Evolutionary conservation across 192 early-diverging fungal species (phyloP), one percentile per base, ranked within the genome.

Genomic region (Backusella parvicylindrica): DNA sequence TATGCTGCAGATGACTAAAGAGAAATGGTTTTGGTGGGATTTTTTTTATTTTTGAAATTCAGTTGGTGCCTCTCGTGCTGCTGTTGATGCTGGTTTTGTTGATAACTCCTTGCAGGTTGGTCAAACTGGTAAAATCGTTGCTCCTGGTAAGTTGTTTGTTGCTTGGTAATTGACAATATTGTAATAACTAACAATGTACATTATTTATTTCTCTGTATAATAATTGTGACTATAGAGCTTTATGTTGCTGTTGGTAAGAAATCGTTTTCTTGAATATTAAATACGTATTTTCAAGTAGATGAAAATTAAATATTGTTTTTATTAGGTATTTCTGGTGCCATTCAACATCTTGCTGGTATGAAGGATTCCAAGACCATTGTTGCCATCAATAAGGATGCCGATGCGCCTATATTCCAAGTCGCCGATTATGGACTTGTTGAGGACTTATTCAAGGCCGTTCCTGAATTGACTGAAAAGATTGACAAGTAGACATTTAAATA

Each of bases 311-410:
- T 6, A 6, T 6, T 47, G 1, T 47, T 47, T 50, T 12, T 66
- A 41, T 50, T 68, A 80, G 79, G 79, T 69, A 96, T 99, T 69
- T 97, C 95, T 6, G 97, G 97, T 53, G 97, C 97, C 38, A 99
- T 99, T 80, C 92, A 96, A 89, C 96, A 96, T 77, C 82, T 98
- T 87, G 97, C 97, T 33, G 97, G 97, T 79, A 99, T 99, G 97
- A 99, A 99, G 86, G 97, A 99, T 80, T 96, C 94, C 85, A 99
- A 99, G 90, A 90, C 91, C 56, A 99, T 99, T 87, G 97, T 96
- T 38, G 95, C 95, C 70, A 98, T 99, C 85, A 99, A 99, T 92
- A 98, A 95, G 87, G 97, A 99, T 76, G 87, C 95, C 23, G 97
- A 99, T 75, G 96, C 95, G 30, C 97, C 97, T 37, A 99, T 99